Percentiles rank a stretch among this genome's conserved stretches.
Evolutionary conservation across 2,329 filamentous ascomycete genomes (phyloP).

Genomic region (Lachnellula arida): DNA sequence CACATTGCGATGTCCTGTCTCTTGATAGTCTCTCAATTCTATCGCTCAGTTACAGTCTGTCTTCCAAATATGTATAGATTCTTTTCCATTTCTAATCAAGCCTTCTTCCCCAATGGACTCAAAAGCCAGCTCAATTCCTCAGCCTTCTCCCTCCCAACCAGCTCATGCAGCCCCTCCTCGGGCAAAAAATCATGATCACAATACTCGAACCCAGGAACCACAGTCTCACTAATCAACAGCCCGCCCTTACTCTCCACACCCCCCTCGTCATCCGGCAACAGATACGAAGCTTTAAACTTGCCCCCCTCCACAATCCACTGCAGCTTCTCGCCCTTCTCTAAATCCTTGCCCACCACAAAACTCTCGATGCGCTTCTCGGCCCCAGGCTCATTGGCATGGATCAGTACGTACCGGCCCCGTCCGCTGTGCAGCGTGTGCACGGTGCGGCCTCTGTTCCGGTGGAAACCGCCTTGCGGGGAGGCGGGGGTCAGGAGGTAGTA

Average conservation of each 20-base stretch:
- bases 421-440: conserved; percentile 63
- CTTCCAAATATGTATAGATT: background rate
- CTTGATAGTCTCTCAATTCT: too few relatives aligned
- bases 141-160: conserved; percentile 48
- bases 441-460: conserved; percentile 57
- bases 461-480: conserved; percentile 54
- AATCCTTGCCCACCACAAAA: conserved; percentile 57
- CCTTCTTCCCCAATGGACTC: conserved; percentile 28
- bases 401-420: conserved; percentile 58
- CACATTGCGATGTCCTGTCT: too few relatives aligned
- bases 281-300: conserved; percentile 60
- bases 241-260: conserved; percentile 39
- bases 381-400: conserved; percentile 49
- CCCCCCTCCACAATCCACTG: conserved; percentile 68
- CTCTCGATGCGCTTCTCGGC: conserved; percentile 50
- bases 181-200: conserved; percentile 63
- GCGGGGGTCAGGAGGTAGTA: conserved; percentile 58
- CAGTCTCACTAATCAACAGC: conserved; percentile 63
- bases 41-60: too few relatives aligned
- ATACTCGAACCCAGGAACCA: conserved; percentile 64
- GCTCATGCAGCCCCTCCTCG: conserved; percentile 42
- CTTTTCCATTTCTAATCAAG: background rate
- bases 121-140: conserved; percentile 45
- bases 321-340: conserved; percentile 53
- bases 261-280: conserved; percentile 44